phyloP scores from a whole-genome alignment of 257 asterid genomes.

The Solanum dulcamara region DNA sequence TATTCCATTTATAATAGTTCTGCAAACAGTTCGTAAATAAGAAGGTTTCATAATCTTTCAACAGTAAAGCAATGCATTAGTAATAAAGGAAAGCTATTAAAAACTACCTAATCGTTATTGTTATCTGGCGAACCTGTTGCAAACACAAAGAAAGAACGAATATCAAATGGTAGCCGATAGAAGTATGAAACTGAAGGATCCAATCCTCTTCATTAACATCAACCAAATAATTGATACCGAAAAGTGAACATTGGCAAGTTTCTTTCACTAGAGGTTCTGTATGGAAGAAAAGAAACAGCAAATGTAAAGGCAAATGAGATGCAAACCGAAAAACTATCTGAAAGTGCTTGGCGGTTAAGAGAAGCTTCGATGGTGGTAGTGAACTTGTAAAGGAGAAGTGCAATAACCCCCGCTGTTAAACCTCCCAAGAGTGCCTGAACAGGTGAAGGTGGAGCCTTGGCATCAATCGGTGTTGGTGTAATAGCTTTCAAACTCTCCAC shows the following conservation, averaged over 20 bases:
- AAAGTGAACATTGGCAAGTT: background rate
- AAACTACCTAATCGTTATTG: conserved; percentile 72
- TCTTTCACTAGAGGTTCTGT: background rate
- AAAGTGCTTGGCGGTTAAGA: conserved; percentile 59
- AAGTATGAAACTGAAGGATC: background rate
- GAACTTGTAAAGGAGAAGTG: conserved; percentile 68
- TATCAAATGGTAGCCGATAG: conserved; percentile 4
- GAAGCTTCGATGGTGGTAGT: conserved; percentile 61
- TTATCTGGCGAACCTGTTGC: conserved; percentile 81
- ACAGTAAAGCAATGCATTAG: background rate
- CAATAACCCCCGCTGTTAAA: conserved; percentile 58
- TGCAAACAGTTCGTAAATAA: conserved; percentile 15
- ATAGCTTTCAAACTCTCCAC: conserved; percentile 58
- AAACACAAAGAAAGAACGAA: background rate
- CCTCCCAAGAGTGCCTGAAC: conserved; percentile 77
- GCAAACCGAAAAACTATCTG: conserved; percentile 71
- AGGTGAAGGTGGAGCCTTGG: conserved; percentile 62
- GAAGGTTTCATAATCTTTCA: background rate
- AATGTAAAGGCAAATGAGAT: background rate
- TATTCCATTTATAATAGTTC: conserved; percentile 80
- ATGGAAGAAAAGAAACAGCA: background rate
- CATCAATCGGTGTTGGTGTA: conserved; percentile 31
- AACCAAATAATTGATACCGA: background rate
- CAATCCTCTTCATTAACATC: background rate
- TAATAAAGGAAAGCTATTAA: background rate